A percentile compares a stretch with the other conserved stretches of the same genome.
Evolutionary conservation across 2,329 filamentous ascomycete species (phyloP).

Genomic region (Phialophora macrospora): DNA sequence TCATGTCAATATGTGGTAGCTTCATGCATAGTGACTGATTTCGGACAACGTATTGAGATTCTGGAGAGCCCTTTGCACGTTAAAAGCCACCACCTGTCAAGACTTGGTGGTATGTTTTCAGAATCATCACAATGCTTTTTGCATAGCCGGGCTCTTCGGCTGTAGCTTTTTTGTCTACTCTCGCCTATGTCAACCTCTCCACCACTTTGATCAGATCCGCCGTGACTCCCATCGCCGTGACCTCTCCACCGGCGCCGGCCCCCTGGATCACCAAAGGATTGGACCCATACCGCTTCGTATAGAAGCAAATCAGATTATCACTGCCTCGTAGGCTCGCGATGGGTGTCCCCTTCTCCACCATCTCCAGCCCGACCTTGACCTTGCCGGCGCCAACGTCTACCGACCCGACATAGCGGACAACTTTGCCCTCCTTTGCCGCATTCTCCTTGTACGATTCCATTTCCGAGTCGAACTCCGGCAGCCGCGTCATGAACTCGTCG

Average conservation of each 20-base stretch:
- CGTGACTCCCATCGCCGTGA: constrained; percentile 98
- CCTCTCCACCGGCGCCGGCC: constrained; percentile 88
- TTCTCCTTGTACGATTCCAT: constrained; percentile 87
- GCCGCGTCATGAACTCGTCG: constrained; percentile 80
- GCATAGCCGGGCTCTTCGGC: neutral
- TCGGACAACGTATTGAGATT: neutral
- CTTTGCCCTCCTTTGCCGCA: constrained; percentile 87
- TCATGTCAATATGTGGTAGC: neutral
- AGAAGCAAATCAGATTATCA: constrained; percentile 99
- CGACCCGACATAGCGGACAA: constrained; percentile 91
- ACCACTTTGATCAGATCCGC: constrained; percentile 89
- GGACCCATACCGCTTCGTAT: constrained; percentile 89
- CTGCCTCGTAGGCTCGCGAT: constrained; percentile 95
- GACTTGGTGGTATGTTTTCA: too few relatives aligned
- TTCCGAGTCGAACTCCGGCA: constrained; percentile 81
- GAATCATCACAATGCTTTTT: neutral
- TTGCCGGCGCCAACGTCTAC: constrained; percentile 80
- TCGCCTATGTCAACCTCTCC: constrained; percentile 64
- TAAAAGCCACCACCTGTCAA: too few relatives aligned
- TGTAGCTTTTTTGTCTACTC: neutral
- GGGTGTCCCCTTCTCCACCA: constrained; percentile 83
- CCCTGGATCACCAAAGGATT: constrained; percentile 95
- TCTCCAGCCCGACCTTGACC: constrained; percentile 91
- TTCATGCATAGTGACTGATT: neutral
- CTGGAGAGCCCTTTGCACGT: too few relatives aligned